Conservation (phyloP, 306 rosid genomes). For the Senna siamea region DNA sequence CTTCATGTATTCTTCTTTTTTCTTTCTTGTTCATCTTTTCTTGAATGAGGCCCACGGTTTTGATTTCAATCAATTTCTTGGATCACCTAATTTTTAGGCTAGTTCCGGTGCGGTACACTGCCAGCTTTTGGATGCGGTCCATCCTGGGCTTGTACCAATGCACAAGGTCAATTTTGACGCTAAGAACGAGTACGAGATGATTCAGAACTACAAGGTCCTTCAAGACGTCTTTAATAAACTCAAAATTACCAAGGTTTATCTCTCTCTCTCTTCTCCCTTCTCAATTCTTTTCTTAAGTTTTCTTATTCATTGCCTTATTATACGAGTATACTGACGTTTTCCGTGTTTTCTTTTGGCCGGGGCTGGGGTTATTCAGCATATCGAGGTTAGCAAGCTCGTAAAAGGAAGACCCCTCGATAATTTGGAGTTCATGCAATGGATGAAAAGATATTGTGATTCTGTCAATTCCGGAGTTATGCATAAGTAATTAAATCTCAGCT, state of each 20-base stretch:
- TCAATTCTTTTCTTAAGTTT: neutral
- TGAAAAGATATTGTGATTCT: conserved; percentile 93
- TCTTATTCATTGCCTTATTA: neutral
- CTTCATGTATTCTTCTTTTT: neutral
- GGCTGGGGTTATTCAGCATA: conserved; percentile 49
- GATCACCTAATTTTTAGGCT: conserved; percentile 53
- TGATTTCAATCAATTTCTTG: neutral
- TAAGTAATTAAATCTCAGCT: conserved; percentile 40
- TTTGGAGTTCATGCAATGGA: conserved; percentile 97
- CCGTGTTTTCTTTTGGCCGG: neutral
- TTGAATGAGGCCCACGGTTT: neutral
- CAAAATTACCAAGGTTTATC: conserved; percentile 81
- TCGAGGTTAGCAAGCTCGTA: conserved; percentile 89
- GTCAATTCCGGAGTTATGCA: conserved; percentile 57
- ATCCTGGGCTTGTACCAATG: conserved; percentile 94
- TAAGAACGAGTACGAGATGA: conserved; percentile 93
- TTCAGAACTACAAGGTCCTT: conserved; percentile 96
- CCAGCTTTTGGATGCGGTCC: conserved; percentile 87
- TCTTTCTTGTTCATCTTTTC: neutral
- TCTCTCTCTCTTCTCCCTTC: neutral
- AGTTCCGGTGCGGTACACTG: conserved; percentile 95
- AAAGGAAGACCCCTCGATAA: conserved; percentile 95
- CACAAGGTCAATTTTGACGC: conserved; percentile 98
- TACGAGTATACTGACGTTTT: no score
- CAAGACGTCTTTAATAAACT: conserved; percentile 94